These are phyloP conservation scores for Penicillium crystallinum DNA, from an alignment of 495 filamentous ascomycete genomes.

Conservation along the genomic window DNA sequence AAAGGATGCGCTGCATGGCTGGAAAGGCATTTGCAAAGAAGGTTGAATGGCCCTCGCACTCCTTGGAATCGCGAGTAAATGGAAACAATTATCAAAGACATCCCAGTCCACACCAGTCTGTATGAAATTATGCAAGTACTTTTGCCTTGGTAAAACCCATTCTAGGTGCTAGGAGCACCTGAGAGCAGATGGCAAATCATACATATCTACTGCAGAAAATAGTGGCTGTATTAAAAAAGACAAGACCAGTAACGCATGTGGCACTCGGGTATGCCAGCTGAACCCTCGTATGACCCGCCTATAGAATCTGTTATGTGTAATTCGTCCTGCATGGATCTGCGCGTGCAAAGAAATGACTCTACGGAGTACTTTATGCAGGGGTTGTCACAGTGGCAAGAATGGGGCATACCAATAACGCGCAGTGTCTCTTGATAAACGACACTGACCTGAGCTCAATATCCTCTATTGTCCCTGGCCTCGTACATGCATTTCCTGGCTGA, in stretches of 20 bases:
- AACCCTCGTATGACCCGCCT: neutral
- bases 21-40: neutral
- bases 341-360: neutral
- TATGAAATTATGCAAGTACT: too few relatives aligned
- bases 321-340: neutral
- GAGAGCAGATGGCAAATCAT: neutral
- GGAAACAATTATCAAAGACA: neutral
- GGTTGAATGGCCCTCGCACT: neutral
- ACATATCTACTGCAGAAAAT: neutral
- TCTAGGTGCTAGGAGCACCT: too few relatives aligned
- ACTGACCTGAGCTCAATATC: too few relatives aligned
- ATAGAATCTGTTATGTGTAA: neutral
- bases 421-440: too few relatives aligned
- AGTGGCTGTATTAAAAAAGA: neutral
- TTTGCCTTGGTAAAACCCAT: too few relatives aligned
- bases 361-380: neutral
- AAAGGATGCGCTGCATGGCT: constrained; percentile 20
- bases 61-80: neutral
- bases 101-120: too few relatives aligned
- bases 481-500: too few relatives aligned
- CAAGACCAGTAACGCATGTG: neutral
- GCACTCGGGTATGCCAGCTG: neutral
- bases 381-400: neutral
- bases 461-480: too few relatives aligned
- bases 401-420: too few relatives aligned